These are phyloP conservation scores for Mentha longifolia DNA, from an alignment of 257 asterid genomes.

Conservation along the genomic window DNA sequence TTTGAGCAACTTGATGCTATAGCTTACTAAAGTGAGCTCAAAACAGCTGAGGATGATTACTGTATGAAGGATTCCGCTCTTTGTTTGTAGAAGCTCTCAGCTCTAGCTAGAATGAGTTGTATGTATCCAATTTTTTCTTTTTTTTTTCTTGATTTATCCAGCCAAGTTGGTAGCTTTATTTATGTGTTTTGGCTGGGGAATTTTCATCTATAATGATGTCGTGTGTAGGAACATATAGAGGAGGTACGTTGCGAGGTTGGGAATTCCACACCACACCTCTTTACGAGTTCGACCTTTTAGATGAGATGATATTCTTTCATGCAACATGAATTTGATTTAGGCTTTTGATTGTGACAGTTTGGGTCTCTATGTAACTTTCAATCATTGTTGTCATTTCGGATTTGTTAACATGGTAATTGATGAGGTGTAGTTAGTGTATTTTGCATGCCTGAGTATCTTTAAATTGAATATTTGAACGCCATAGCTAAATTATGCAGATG, in stretches of 20 bases:
- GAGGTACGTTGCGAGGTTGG: no score
- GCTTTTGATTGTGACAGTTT: background rate
- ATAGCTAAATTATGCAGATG: background rate
- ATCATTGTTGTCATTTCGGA: background rate
- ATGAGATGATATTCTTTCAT: no score
- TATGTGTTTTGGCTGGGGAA: background rate
- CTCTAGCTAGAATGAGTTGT: constrained; percentile 16
- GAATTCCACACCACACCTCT: no score
- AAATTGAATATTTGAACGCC: background rate
- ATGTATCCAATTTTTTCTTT: background rate
- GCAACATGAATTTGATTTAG: background rate
- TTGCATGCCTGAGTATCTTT: background rate
- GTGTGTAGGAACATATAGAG: background rate
- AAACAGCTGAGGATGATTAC: constrained; percentile 1
- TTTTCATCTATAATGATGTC: background rate
- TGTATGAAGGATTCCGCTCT: background rate
- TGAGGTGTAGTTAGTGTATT: background rate
- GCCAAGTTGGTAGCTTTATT: constrained; percentile 3
- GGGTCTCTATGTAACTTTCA: background rate
- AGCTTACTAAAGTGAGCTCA: constrained; percentile 23
- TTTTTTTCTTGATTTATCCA: constrained; percentile 18
- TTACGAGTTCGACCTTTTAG: no score
- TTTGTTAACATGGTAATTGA: background rate
- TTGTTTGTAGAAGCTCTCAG: background rate
- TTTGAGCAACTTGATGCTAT: background rate